Evolutionary conservation across 1,139 yeast species (phyloP), one percentile per base, ranked within the genome.

Genomic region (Taphrina flavorubra): DNA sequence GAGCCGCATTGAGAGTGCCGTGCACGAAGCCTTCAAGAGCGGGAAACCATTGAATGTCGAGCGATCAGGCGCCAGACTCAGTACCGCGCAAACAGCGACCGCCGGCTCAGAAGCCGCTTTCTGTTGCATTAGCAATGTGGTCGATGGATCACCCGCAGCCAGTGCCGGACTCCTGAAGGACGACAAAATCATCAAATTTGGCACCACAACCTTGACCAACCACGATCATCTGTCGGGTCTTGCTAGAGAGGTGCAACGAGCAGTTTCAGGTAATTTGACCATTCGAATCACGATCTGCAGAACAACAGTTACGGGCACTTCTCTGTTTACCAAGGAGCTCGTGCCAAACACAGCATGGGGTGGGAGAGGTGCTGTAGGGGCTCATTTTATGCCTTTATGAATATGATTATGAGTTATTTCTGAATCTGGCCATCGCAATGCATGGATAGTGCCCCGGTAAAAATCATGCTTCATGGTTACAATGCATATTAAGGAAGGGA

Each of bases 281-380:
- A 62, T 71, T 34, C 20, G 25, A 13, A 70, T 71, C 16, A 55
- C 67, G 25, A 51, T 65, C 20, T 40, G 39, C 5, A 55, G 70
- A 11, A 37, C 39, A n/a, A 61, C 65, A 53, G 55, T 65, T 25
- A 70, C 71, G 40, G 63, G 72, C 31, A 46, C 44, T 6, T 25
- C 40, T 16, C n/a, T 63, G 8, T 20, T 47, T 1, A 55, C 59
- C n/a, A 69, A 58, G 16, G 65, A 72, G 3, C 77, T 90, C 66
- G 78, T 75, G 1, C 96, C 96, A 0, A 78, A 83, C 1, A 77
- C 78, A 11, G 76, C 79, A 13, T 90, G 96, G 96, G 81, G 81
- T 44, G 96, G 96, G 7, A 79, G 81, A 42, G 96, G 96, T 1
- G 76, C 87, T 37, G 79, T 90, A 40, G 97, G 97, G 1, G 89